A percentile compares a stretch with the other conserved stretches of the same genome.
These are phyloP conservation scores for Aspergillus intermedius DNA, from an alignment of 2,329 filamentous ascomycete species.

Conservation along the genomic window DNA sequence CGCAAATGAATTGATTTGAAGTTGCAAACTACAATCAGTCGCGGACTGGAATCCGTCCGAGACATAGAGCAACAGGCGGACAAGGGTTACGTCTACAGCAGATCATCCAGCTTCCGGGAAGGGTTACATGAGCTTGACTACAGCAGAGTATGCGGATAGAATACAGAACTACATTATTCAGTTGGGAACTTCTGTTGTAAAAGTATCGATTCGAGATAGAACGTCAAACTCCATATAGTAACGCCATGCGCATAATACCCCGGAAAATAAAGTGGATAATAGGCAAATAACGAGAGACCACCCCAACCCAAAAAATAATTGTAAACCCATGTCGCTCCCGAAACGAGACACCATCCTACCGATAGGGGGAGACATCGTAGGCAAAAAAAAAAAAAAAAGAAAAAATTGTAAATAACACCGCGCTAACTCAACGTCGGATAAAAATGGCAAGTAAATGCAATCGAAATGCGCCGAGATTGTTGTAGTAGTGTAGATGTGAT, in stretches of 20 bases:
- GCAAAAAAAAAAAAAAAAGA: not conserved
- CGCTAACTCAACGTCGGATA: constrained; percentile 24
- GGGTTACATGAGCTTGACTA: not conserved
- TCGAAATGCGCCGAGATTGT: not conserved
- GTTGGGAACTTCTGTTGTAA: not conserved
- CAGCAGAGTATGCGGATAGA: not conserved
- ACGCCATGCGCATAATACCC: constrained; percentile 7
- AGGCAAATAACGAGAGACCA: constrained; percentile 5
- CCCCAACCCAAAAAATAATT: constrained; percentile 3
- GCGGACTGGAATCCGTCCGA: not conserved
- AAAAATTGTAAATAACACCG: constrained; percentile 19
- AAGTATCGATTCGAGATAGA: not conserved
- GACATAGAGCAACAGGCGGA: not conserved
- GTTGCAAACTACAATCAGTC: too few species aligned
- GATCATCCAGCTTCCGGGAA: not conserved
- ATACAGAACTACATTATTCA: not conserved
- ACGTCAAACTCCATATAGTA: not conserved
- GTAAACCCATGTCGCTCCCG: too few species aligned
- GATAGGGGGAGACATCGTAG: not conserved
- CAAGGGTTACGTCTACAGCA: not conserved
- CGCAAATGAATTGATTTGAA: too few species aligned
- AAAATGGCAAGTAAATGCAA: constrained; percentile 10
- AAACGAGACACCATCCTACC: constrained; percentile 3
- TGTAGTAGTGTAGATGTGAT: too few species aligned
- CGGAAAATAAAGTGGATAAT: not conserved